Percentiles rank a stretch among this genome's conserved stretches.
Evolutionary conservation across 306 rosid species (phyloP).

Genomic region (Casuarina glauca): DNA sequence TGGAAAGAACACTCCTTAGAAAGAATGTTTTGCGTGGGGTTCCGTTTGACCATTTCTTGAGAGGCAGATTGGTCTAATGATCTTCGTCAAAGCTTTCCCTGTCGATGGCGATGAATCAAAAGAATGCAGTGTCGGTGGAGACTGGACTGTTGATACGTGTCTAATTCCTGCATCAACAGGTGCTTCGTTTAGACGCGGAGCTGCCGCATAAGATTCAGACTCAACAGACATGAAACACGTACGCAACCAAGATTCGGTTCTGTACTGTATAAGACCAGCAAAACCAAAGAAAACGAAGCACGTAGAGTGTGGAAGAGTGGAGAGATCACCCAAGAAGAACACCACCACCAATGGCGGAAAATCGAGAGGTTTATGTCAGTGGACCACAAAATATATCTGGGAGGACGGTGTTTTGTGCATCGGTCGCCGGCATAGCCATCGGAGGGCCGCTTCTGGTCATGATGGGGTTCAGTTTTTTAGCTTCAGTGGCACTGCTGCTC

Average conservation of each 20-base stretch:
- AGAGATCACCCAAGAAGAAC: no score
- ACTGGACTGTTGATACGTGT: background rate
- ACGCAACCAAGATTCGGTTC: background rate
- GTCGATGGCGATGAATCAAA: no score
- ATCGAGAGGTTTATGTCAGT: no score
- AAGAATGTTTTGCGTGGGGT: no score
- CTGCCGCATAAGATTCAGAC: background rate
- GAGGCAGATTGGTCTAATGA: no score
- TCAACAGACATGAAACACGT: background rate
- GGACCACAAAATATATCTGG: background rate
- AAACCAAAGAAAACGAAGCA: background rate
- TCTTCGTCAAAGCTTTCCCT: no score
- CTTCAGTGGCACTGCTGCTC: conserved; percentile 22
- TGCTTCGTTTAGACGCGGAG: background rate
- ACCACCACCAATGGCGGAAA: conserved; percentile 4
- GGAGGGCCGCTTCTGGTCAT: conserved; percentile 28
- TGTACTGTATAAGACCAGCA: background rate
- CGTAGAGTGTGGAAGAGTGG: no score
- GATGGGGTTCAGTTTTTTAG: conserved; percentile 35
- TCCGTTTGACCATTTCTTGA: no score
- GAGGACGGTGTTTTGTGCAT: background rate
- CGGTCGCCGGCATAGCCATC: conserved; percentile 13
- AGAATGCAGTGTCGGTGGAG: background rate
- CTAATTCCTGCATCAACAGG: background rate
- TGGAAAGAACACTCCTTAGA: no score